These are phyloP conservation scores for Paramecium pentaurelia DNA, from an alignment of 73 alveolate species.

Conservation along the genomic window DNA sequence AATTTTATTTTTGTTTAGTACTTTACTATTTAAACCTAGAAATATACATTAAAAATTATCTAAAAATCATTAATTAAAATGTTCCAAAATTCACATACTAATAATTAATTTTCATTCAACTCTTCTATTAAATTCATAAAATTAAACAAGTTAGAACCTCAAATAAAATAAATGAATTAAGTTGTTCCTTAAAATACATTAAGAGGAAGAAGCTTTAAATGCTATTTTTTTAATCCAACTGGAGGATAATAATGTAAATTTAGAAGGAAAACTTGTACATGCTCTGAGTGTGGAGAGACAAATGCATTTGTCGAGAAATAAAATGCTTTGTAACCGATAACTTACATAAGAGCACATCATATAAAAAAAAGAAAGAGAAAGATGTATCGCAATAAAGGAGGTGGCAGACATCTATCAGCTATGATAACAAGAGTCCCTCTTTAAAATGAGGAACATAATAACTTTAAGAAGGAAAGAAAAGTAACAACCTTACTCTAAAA, in stretches of 20 bases:
- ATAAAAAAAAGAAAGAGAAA: not conserved
- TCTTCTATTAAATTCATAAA: not conserved
- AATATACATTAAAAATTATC: not conserved
- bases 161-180: not conserved
- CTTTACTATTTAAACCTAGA: not conserved
- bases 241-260: not conserved
- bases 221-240: not conserved
- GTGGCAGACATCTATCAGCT: not conserved
- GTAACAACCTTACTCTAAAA: not conserved
- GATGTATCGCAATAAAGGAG: not conserved
- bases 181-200: not conserved
- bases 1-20: not conserved
- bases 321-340: not conserved
- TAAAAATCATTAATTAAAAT: not conserved
- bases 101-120: not conserved
- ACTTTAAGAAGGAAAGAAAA: not conserved
- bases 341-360: not conserved
- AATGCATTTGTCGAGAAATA: not conserved
- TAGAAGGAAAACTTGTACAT: not conserved
- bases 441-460: not conserved
- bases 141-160: not conserved
- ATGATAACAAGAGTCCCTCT: not conserved
- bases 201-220: slow-evolving; percentile 21
- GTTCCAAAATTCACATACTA: not conserved
- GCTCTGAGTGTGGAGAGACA: not conserved